A percentile compares a stretch with the other conserved stretches of the same genome.
Conservation (phyloP, 2,329 filamentous ascomycete genomes). For the Stagonosporopsis cucurbitacearum region DNA sequence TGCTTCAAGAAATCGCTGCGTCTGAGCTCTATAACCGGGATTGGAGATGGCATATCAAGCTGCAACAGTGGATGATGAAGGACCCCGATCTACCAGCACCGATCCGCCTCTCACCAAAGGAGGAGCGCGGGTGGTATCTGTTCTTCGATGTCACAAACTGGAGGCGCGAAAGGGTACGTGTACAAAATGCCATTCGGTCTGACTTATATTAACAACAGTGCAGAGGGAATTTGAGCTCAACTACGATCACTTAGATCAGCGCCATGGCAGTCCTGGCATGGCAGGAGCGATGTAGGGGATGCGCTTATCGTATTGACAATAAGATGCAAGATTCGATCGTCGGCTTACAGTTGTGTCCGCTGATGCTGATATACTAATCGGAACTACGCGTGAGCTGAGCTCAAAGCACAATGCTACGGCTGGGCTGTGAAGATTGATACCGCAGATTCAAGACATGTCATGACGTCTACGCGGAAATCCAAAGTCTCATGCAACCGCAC, state of each 20-base stretch:
- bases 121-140: constrained; percentile 60
- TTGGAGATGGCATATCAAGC: constrained; percentile 62
- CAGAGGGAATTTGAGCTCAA: constrained; percentile 60
- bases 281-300: constrained; percentile 31
- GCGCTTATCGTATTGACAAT: background rate
- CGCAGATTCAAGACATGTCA: background rate
- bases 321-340: background rate
- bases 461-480: background rate
- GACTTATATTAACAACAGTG: constrained; percentile 23
- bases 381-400: background rate
- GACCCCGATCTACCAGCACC: constrained; percentile 55
- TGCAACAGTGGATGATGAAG: constrained; percentile 63
- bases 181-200: background rate
- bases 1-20: constrained; percentile 70
- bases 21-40: constrained; percentile 63
- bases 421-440: background rate
- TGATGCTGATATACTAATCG: background rate
- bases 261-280: constrained; percentile 47
- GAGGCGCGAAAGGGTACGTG: constrained; percentile 57
- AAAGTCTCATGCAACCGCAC: background rate
- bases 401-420: background rate
- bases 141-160: constrained; percentile 63
- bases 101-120: constrained; percentile 53
- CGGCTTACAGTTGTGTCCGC: background rate
- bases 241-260: constrained; percentile 59